Conservation (phyloP, 2,329 filamentous ascomycete genomes). For the Fusarium aywerte region DNA sequence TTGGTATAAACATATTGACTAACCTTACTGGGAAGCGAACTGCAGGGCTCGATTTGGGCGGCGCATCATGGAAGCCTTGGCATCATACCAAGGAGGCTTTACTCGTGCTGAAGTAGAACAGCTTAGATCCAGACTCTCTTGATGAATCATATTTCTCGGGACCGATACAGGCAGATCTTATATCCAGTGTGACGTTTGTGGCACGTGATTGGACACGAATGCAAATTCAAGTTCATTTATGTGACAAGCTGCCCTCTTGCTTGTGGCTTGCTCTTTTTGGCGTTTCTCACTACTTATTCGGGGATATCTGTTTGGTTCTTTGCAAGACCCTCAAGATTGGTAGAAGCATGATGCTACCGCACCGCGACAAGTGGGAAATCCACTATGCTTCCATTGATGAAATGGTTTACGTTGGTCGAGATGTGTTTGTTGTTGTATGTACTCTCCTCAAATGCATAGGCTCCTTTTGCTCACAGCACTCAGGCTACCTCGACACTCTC, state of each 20-base stretch:
- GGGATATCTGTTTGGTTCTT: not conserved
- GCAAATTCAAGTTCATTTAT: not conserved
- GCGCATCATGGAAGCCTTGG: not conserved
- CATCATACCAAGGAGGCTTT: not conserved
- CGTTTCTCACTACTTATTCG: not conserved
- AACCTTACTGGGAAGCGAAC: fast-evolving
- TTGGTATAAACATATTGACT: not conserved
- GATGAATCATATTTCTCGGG: not conserved
- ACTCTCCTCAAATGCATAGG: fast-evolving
- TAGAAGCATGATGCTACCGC: slow-evolving; percentile 9
- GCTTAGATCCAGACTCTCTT: slow-evolving; percentile 2
- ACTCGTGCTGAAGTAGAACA: not conserved
- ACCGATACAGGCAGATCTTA: not conserved
- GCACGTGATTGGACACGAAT: not conserved
- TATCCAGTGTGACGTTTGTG: not conserved
- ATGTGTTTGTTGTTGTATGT: slow-evolving; percentile 30
- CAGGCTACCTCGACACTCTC: slow-evolving; percentile 25
- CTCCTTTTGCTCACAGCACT: not conserved
- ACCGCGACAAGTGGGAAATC: slow-evolving; percentile 5
- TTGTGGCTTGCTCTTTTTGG: not conserved
- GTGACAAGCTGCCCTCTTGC: not conserved
- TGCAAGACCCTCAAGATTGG: fast-evolving
- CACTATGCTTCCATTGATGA: slow-evolving; percentile 4
- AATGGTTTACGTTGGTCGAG: slow-evolving; percentile 11
- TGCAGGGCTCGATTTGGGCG: not conserved